Conservation (phyloP, 139 green algal species). For the Pleodorina starrii region DNA sequence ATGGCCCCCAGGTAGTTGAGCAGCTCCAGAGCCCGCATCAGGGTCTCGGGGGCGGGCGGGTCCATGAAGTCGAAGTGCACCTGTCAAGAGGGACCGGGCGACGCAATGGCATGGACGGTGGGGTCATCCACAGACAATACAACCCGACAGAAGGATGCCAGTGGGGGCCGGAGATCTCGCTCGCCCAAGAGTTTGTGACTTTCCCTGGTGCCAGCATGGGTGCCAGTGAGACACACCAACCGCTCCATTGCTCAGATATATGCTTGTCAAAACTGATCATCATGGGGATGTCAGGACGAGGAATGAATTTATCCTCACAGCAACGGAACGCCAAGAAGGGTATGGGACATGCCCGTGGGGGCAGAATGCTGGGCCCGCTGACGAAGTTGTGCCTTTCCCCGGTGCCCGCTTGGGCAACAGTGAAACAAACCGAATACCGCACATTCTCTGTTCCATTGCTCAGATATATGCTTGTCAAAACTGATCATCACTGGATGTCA, state of each 20-base stretch:
- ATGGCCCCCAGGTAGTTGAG: conserved; percentile 99
- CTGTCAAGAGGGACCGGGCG: conserved; percentile 56
- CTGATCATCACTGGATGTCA: conserved; percentile 7
- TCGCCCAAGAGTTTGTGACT: too few relatives aligned
- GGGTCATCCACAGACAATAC: too few relatives aligned
- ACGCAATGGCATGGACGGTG: neutral
- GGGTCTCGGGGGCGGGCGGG: conserved; percentile 97
- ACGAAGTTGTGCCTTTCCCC: too few relatives aligned
- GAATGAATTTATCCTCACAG: conserved; percentile 28
- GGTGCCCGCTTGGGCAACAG: neutral
- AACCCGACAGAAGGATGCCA: too few relatives aligned
- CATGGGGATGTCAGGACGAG: conserved; percentile 6
- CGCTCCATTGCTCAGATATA: conserved; percentile 9
- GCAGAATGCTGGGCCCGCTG: neutral
- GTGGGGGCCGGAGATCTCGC: too few relatives aligned
- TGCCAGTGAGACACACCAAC: too few relatives aligned
- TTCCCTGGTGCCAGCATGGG: too few relatives aligned
- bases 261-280: neutral
- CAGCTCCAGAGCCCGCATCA: conserved; percentile 99
- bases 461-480: conserved; percentile 29
- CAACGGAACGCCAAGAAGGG: neutral
- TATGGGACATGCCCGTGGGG: neutral
- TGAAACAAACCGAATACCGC: too few relatives aligned
- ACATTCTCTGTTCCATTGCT: neutral
- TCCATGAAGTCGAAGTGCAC: conserved; percentile 99